Percentiles rank a stretch among this genome's conserved stretches.
These are phyloP conservation scores for Populus trichocarpa DNA, from an alignment of 441 rosid genomes.

Conservation along the genomic window DNA sequence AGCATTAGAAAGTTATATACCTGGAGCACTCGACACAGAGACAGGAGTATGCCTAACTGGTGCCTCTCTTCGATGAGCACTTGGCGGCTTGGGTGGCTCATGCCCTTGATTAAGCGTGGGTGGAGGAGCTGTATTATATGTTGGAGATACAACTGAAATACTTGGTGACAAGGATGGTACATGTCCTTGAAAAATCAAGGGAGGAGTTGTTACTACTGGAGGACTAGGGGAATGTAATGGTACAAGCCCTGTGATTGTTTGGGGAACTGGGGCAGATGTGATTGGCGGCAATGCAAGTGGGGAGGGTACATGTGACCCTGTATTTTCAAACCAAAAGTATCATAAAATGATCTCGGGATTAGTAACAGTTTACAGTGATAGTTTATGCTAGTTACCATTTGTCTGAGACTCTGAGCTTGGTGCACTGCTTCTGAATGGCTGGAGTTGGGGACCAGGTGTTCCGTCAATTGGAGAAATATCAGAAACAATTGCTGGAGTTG, in stretches of 20 bases:
- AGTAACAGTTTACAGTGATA: constrained; percentile 8
- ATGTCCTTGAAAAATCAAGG: constrained; percentile 21
- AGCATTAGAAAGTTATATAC: constrained; percentile 26
- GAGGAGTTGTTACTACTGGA: constrained; percentile 31
- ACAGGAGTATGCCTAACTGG: constrained; percentile 36
- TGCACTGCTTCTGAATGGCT: constrained; percentile 20
- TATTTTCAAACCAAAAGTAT: constrained; percentile 21
- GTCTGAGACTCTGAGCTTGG: constrained; percentile 32
- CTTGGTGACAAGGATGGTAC: constrained; percentile 28
- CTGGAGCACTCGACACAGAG: constrained; percentile 41
- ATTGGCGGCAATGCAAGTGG: constrained; percentile 37
- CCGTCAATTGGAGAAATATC: constrained; percentile 32
- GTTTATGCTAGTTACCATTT: constrained; percentile 35
- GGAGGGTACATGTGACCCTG: constrained; percentile 43
- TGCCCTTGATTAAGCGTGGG: constrained; percentile 18
- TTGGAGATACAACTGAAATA: constrained; percentile 26
- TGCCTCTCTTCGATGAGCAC: constrained; percentile 28
- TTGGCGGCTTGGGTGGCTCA: constrained; percentile 19
- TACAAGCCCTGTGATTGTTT: constrained; percentile 26
- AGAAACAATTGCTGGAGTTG: constrained; percentile 29
- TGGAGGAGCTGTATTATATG: constrained; percentile 25
- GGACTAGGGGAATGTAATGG: constrained; percentile 39
- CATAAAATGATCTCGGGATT: constrained; percentile 9
- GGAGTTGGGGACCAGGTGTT: constrained; percentile 24
- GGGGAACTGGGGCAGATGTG: constrained; percentile 37